Evolutionary conservation across 345 rosid species (phyloP).

Genomic region (Aquilaria malaccensis): DNA sequence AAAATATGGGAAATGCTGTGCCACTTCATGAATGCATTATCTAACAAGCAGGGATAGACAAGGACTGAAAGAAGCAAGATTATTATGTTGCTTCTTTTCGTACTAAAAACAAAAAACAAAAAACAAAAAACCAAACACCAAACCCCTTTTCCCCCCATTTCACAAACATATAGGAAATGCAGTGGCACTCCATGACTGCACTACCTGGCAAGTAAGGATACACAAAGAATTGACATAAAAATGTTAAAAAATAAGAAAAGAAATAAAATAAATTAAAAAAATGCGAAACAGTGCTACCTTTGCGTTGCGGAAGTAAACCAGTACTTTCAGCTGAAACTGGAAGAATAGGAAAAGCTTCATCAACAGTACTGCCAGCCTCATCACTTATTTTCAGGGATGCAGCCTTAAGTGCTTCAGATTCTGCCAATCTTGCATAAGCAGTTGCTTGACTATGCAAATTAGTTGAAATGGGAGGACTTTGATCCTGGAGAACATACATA

Average conservation of each 20-base stretch:
- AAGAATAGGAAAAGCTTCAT: constrained; percentile 43
- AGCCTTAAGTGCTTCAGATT: constrained; percentile 29
- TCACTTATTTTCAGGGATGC: constrained; percentile 16
- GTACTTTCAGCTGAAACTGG: constrained; percentile 85
- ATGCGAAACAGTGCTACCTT: constrained; percentile 28
- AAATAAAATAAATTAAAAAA: neutral
- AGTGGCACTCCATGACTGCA: neutral
- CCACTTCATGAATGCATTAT: too few relatives aligned
- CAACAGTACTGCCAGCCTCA: constrained; percentile 21
- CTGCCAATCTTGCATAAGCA: constrained; percentile 53
- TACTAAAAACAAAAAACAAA: too few relatives aligned
- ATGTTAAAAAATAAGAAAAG: neutral
- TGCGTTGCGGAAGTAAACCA: constrained; percentile 59
- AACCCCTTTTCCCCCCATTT: too few relatives aligned
- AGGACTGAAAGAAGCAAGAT: too few relatives aligned
- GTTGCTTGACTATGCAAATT: constrained; percentile 67
- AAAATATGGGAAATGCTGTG: too few relatives aligned
- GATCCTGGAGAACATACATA: constrained; percentile 22
- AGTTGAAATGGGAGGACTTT: constrained; percentile 27
- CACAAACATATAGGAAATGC: neutral
- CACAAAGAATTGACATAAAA: neutral
- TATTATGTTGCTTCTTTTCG: too few relatives aligned
- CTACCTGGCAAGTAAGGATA: neutral
- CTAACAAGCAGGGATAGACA: too few relatives aligned
- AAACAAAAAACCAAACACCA: neutral